Conservation (phyloP, 345 rosid genomes). For the Litchi chinensis region DNA sequence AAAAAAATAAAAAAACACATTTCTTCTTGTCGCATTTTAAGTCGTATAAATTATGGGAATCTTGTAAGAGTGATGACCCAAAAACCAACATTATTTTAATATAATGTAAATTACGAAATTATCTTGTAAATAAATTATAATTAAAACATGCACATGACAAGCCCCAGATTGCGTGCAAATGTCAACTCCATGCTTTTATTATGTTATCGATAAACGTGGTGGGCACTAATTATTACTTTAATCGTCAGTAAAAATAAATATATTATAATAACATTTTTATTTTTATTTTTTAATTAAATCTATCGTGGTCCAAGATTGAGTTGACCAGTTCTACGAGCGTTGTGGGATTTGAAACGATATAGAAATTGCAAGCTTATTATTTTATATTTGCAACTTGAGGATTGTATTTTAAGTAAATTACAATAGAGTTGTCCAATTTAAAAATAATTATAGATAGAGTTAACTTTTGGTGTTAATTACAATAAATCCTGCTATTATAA, state of each 20-base stretch:
- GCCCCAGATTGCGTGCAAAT: not conserved
- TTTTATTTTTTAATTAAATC: too few relatives aligned
- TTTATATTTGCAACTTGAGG: too few relatives aligned
- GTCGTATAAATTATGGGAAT: not conserved
- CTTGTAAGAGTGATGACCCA: not conserved
- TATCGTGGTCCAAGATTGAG: not conserved
- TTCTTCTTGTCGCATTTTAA: slow-evolving; percentile 8
- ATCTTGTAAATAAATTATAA: not conserved
- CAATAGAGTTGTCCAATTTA: too few relatives aligned
- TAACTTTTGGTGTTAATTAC: too few relatives aligned
- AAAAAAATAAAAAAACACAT: not conserved
- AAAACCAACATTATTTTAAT: slow-evolving; percentile 2
- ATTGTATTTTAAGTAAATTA: too few relatives aligned
- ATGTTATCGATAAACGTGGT: not conserved
- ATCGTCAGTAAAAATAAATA: not conserved
- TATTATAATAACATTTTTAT: not conserved
- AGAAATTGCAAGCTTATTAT: too few relatives aligned
- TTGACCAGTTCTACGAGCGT: not conserved
- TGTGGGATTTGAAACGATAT: too few relatives aligned
- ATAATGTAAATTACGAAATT: not conserved
- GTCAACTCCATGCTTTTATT: not conserved
- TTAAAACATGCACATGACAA: not conserved
- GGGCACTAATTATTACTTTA: slow-evolving; percentile 1
- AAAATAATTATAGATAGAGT: too few relatives aligned
- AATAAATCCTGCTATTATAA: too few relatives aligned